phyloP scores from a whole-genome alignment of 208 protist species.

The Trypanosoma avium region DNA sequence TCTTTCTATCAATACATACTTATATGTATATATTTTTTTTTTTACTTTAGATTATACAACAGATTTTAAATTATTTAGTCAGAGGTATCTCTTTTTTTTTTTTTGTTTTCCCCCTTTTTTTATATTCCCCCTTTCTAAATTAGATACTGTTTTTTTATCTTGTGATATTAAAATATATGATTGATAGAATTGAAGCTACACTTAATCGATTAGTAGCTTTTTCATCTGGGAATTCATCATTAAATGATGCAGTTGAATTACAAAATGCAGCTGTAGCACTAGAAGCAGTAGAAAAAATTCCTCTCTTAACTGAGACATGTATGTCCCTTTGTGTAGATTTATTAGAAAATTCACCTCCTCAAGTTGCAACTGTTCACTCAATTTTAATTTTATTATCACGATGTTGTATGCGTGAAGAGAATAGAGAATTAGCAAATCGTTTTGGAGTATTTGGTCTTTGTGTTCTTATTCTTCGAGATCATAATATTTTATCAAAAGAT shows the following conservation, averaged over 20 bases:
- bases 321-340: constrained; percentile 55
- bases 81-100: too few species aligned
- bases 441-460: constrained; percentile 63
- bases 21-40: too few species aligned
- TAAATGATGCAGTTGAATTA: constrained; percentile 33
- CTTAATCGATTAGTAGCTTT: constrained; percentile 53
- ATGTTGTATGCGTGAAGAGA: constrained; percentile 68
- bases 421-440: constrained; percentile 39
- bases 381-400: constrained; percentile 58
- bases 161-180: too few species aligned
- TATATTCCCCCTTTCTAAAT: neutral
- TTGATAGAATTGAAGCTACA: constrained; percentile 28
- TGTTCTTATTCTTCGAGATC: constrained; percentile 57
- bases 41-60: too few species aligned
- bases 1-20: too few species aligned
- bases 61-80: too few species aligned
- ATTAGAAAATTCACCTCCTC: constrained; percentile 37
- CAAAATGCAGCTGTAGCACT: constrained; percentile 32
- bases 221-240: constrained; percentile 2
- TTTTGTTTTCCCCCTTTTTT: constrained; percentile 9
- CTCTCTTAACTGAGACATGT: constrained; percentile 46
- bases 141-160: neutral
- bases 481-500: constrained; percentile 35
- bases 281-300: constrained; percentile 29
- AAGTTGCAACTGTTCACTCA: constrained; percentile 27